Conservation (phyloP, 1,139 yeast genomes). For the Meyerozyma guilliermondii region DNA sequence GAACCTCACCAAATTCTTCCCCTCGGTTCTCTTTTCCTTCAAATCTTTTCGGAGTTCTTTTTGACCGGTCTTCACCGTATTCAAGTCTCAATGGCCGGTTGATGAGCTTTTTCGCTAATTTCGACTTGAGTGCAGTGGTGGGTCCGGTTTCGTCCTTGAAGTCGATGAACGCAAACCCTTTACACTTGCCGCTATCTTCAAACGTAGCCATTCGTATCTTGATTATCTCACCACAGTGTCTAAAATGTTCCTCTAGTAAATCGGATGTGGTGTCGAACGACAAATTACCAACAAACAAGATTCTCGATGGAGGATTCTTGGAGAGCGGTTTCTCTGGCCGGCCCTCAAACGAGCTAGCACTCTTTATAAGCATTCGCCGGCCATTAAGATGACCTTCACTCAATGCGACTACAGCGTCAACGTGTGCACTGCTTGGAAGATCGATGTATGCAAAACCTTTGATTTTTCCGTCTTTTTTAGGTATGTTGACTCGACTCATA, state of each 20-base stretch:
- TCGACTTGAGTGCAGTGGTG: constrained; percentile 75
- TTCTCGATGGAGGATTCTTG: constrained; percentile 83
- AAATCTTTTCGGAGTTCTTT: constrained; percentile 49
- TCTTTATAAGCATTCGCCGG: constrained; percentile 79
- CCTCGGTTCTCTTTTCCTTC: constrained; percentile 21
- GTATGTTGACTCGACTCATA: constrained; percentile 60
- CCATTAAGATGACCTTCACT: constrained; percentile 76
- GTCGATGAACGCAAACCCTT: constrained; percentile 93
- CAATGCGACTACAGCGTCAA: constrained; percentile 58
- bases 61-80: constrained; percentile 91
- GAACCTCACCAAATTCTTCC: constrained; percentile 14
- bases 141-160: constrained; percentile 79
- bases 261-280: constrained; percentile 92
- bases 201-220: constrained; percentile 94
- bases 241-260: constrained; percentile 69
- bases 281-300: constrained; percentile 86
- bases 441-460: constrained; percentile 94
- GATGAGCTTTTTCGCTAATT: constrained; percentile 58
- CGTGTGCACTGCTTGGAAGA: constrained; percentile 59
- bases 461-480: constrained; percentile 56
- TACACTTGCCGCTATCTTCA: constrained; percentile 93
- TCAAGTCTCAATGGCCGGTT: constrained; percentile 82
- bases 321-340: constrained; percentile 65
- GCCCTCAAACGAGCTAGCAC: constrained; percentile 79
- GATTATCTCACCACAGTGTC: constrained; percentile 71